Conservation (phyloP, 768 basidiomycete species). For the Amylocystis lapponica region DNA sequence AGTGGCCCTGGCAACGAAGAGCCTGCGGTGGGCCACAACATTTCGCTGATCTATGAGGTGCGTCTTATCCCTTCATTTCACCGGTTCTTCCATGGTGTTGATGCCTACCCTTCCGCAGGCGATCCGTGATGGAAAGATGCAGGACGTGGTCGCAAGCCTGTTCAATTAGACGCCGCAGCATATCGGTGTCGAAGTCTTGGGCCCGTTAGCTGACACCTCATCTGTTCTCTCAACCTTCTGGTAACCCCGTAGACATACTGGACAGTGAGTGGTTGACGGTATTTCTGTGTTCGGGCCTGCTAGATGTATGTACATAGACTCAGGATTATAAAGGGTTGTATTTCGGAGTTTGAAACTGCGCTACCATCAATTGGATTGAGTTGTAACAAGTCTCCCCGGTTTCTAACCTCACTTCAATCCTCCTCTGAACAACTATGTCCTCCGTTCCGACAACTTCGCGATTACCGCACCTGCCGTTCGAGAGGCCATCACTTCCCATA, state of each 20-base stretch:
- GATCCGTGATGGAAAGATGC: slow-evolving; percentile 66
- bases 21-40: slow-evolving; percentile 60
- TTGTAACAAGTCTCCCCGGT: not conserved
- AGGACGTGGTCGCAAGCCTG: slow-evolving; percentile 44
- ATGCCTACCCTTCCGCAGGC: slow-evolving; percentile 25
- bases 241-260: no score
- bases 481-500: slow-evolving; percentile 43
- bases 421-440: not conserved
- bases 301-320: no score
- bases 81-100: slow-evolving; percentile 1
- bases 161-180: slow-evolving; percentile 27
- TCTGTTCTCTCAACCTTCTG: no score
- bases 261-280: no score
- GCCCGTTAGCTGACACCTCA: no score
- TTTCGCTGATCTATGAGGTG: slow-evolving; percentile 70
- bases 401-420: not conserved
- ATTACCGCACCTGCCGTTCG: slow-evolving; percentile 15
- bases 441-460: not conserved
- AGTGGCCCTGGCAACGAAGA: slow-evolving; percentile 64
- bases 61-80: not conserved
- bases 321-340: no score
- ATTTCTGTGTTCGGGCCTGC: no score
- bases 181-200: no score
- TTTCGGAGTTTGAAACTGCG: not conserved
- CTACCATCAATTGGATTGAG: no score